These are phyloP conservation scores for Calonectria leucothoes DNA, from an alignment of 2,329 filamentous ascomycete species.

Conservation along the genomic window DNA sequence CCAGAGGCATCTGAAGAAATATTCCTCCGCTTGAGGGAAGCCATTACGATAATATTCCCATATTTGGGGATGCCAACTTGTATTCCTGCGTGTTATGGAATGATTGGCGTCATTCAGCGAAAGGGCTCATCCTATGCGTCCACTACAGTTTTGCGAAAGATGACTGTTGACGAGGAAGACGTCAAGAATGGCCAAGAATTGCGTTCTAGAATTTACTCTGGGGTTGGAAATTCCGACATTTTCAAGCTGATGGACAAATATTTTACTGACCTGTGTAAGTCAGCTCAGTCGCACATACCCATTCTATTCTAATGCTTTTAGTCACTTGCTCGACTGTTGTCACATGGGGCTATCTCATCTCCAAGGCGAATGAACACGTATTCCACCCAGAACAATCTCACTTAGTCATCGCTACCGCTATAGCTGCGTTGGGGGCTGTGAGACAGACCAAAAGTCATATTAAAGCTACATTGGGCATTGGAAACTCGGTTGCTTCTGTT, in stretches of 20 bases:
- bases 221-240: constrained; percentile 30
- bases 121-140: constrained; percentile 27
- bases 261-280: constrained; percentile 30
- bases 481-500: constrained; percentile 5
- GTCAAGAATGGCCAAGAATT: constrained; percentile 19
- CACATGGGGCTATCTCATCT: constrained; percentile 10
- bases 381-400: background rate
- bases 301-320: background rate
- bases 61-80: constrained; percentile 32
- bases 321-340: constrained; percentile 30
- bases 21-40: constrained; percentile 25
- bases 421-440: background rate
- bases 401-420: background rate
- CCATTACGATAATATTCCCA: constrained; percentile 29
- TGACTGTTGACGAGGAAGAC: constrained; percentile 23
- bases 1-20: constrained; percentile 18
- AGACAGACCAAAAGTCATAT: constrained; percentile 10
- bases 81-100: constrained; percentile 32
- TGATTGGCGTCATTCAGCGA: constrained; percentile 31
- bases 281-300: too few species aligned
- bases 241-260: constrained; percentile 29
- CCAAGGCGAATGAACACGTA: constrained; percentile 2
- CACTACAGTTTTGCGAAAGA: constrained; percentile 24
- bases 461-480: constrained; percentile 3
- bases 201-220: constrained; percentile 24